A percentile compares a stretch with the other conserved stretches of the same genome.
Evolutionary conservation across 305 asterid species (phyloP).

Genomic region (Fraxinus baroniana): DNA sequence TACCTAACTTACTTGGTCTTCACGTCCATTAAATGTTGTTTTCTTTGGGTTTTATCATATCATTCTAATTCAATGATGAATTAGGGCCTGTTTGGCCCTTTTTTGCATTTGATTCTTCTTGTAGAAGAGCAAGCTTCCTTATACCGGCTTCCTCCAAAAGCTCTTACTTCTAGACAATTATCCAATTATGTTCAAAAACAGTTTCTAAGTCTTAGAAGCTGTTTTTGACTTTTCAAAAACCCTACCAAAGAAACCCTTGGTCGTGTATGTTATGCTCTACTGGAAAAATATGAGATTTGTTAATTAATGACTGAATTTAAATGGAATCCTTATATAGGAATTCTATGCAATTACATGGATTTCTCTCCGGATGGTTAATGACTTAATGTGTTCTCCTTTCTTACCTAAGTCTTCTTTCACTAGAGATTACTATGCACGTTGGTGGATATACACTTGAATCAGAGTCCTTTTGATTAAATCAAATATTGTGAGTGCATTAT

Average conservation of each 20-base stretch:
- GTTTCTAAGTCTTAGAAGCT: not conserved
- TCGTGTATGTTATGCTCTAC: slow-evolving; percentile 5
- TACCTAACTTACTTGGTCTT: slow-evolving; percentile 11
- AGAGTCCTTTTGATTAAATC: not conserved
- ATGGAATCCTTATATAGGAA: not conserved
- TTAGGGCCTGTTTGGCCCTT: not conserved
- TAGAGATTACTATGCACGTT: not conserved
- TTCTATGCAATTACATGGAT: not conserved
- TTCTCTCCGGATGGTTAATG: not conserved
- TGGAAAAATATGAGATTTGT: not conserved
- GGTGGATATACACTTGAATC: not conserved
- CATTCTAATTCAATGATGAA: slow-evolving; percentile 6
- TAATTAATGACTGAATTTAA: not conserved
- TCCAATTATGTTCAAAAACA: not conserved
- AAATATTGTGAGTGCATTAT: slow-evolving; percentile 5
- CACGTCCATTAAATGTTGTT: not conserved
- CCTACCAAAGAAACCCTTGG: not conserved
- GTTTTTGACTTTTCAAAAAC: not conserved
- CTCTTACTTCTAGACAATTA: not conserved
- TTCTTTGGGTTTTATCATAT: not conserved
- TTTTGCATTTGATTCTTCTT: not conserved
- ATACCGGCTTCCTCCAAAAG: not conserved
- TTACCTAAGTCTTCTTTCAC: not conserved
- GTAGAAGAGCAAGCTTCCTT: not conserved
- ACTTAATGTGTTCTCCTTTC: not conserved